phyloP scores from a whole-genome alignment of 148 eudicot species.

The Fallopia convolvulus region DNA sequence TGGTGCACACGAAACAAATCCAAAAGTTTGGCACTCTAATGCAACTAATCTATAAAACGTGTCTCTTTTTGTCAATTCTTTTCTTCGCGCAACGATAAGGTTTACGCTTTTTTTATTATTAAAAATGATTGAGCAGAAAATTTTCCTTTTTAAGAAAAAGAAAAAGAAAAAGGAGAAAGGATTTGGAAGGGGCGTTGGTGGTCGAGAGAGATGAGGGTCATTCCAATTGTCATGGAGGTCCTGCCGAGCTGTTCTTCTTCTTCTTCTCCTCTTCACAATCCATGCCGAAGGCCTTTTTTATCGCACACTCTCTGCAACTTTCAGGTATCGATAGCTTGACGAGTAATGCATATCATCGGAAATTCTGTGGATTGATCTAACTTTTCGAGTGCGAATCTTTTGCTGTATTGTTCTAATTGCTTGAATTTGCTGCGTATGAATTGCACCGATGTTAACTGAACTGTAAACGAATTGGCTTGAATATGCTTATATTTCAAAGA shows the following conservation, averaged over 20 bases:
- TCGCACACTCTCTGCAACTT: constrained; percentile 5
- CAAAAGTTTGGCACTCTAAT: neutral
- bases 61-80: neutral
- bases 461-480: neutral
- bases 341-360: neutral
- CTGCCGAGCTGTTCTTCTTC: neutral
- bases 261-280: constrained; percentile 2
- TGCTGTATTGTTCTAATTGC: neutral
- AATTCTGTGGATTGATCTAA: neutral
- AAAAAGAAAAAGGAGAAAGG: neutral
- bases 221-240: neutral
- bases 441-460: neutral
- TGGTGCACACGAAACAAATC: neutral
- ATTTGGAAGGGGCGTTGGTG: neutral
- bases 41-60: neutral
- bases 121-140: neutral
- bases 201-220: neutral
- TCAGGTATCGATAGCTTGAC: neutral
- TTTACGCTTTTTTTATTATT: neutral
- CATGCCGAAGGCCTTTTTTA: neutral
- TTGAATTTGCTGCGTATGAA: neutral
- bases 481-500: too few species aligned
- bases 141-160: neutral
- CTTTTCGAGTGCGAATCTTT: neutral
- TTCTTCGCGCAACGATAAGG: neutral